A percentile compares a stretch with the other conserved stretches of the same genome.
phyloP scores from a whole-genome alignment of 2,329 filamentous ascomycete genomes.

The Cadophora luteo-olivacea region DNA sequence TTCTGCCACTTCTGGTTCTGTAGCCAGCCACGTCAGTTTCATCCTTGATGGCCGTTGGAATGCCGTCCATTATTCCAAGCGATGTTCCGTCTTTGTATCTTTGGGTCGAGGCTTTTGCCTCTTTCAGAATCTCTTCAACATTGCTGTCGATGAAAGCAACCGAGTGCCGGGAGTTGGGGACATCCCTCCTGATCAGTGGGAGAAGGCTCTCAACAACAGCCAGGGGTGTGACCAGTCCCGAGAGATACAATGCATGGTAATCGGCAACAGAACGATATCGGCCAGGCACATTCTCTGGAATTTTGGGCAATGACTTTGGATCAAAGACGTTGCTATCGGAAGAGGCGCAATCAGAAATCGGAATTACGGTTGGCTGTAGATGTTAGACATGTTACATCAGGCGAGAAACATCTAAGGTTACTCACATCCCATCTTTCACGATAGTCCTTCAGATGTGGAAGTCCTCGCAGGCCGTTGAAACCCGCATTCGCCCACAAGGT shows the following conservation, averaged over 20 bases:
- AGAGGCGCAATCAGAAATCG: slow-evolving; percentile 46
- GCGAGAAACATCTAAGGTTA: background rate
- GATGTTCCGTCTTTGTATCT: slow-evolving; percentile 72
- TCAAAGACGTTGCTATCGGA: slow-evolving; percentile 45
- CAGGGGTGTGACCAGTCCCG: slow-evolving; percentile 72
- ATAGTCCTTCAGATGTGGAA: slow-evolving; percentile 54
- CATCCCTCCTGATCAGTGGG: slow-evolving; percentile 69
- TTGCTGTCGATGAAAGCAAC: slow-evolving; percentile 76
- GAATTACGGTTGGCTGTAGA: slow-evolving; percentile 61
- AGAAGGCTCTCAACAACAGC: slow-evolving; percentile 75
- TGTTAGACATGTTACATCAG: background rate
- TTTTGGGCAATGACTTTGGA: slow-evolving; percentile 49
- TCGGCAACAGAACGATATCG: slow-evolving; percentile 76
- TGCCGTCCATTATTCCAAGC: slow-evolving; percentile 76
- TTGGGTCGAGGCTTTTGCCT: slow-evolving; percentile 75
- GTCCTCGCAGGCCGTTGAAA: slow-evolving; percentile 55
- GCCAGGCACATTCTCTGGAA: slow-evolving; percentile 50
- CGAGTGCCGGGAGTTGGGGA: slow-evolving; percentile 65
- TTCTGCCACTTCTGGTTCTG: slow-evolving; percentile 69
- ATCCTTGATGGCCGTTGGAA: slow-evolving; percentile 85
- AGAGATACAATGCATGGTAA: slow-evolving; percentile 77
- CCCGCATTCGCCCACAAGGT: slow-evolving; percentile 74
- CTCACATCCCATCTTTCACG: slow-evolving; percentile 57
- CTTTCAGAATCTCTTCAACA: slow-evolving; percentile 65
- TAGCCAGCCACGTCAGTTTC: slow-evolving; percentile 80